Percentiles rank a stretch among this genome's conserved stretches.
Evolutionary conservation across 176 grass and related monocot genomes (phyloP).

Genomic region (Oryza glumipatula): DNA sequence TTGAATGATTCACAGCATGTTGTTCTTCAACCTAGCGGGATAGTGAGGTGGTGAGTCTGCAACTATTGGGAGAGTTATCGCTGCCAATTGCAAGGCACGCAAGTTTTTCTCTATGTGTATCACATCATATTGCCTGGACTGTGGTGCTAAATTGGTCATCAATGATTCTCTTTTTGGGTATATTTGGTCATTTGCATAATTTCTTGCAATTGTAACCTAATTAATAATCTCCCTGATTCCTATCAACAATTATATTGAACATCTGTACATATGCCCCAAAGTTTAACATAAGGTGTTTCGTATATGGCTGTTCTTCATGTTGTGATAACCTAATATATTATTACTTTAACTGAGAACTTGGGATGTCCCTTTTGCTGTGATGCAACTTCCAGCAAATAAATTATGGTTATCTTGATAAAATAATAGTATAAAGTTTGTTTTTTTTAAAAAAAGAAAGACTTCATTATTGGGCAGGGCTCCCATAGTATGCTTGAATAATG

Average conservation of each 20-base stretch:
- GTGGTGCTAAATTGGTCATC: slow-evolving; percentile 6
- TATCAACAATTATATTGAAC: background rate
- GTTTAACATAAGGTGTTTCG: slow-evolving; percentile 20
- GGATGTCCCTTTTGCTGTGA: background rate
- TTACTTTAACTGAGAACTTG: background rate
- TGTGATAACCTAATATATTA: slow-evolving; percentile 21
- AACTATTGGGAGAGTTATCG: slow-evolving; percentile 3
- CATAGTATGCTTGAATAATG: background rate
- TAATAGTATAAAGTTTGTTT: background rate
- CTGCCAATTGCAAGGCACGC: slow-evolving; percentile 15
- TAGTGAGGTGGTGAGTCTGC: slow-evolving; percentile 29
- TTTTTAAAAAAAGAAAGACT: background rate
- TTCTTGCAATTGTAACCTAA: slow-evolving; percentile 5
- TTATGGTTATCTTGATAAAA: background rate
- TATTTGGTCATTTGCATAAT: slow-evolving; percentile 21
- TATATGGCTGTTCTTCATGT: slow-evolving; percentile 11
- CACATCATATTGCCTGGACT: background rate
- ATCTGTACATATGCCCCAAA: background rate
- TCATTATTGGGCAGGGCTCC: too few relatives aligned
- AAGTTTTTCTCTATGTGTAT: background rate
- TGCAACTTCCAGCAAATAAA: slow-evolving; percentile 8
- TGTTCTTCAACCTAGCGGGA: slow-evolving; percentile 43
- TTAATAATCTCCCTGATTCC: background rate
- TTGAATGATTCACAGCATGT: slow-evolving; percentile 47
- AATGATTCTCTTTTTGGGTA: background rate